phyloP scores from a whole-genome alignment of 306 rosid genomes.

The Dryas octopetala region DNA sequence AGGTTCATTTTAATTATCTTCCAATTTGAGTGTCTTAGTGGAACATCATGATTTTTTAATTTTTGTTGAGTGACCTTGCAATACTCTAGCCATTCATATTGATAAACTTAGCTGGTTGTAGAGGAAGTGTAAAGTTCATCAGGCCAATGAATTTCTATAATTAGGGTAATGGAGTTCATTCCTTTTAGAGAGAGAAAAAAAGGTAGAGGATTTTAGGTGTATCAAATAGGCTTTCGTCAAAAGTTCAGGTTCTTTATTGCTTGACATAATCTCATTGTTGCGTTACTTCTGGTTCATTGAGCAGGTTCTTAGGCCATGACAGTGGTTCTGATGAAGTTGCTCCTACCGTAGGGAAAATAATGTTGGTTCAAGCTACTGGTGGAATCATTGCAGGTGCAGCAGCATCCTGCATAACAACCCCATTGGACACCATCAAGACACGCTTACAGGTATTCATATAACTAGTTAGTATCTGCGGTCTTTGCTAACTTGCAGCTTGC shows the following conservation, averaged over 20 bases:
- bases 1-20: neutral
- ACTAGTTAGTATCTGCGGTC: neutral
- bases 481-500: neutral
- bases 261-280: neutral
- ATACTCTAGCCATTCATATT: no score
- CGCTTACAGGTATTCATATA: constrained; percentile 74
- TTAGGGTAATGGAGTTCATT: neutral
- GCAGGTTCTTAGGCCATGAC: constrained; percentile 47
- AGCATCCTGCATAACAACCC: constrained; percentile 84
- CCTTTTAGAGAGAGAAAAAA: neutral
- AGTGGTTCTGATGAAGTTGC: constrained; percentile 31
- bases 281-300: constrained; percentile 19
- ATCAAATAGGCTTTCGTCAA: neutral
- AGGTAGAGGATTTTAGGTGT: constrained; percentile 14
- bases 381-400: constrained; percentile 87
- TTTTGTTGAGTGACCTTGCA: neutral
- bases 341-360: constrained; percentile 50
- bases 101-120: constrained; percentile 7
- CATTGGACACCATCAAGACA: constrained; percentile 92
- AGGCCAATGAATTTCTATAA: neutral
- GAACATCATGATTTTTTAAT: neutral
- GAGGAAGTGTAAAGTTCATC: neutral
- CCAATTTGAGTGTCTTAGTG: neutral
- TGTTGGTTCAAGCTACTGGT: constrained; percentile 77
- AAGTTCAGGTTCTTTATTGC: neutral